A percentile compares a stretch with the other conserved stretches of the same genome.
phyloP scores from a whole-genome alignment of 768 basidiomycete species.

The Suillus tomentosus region DNA sequence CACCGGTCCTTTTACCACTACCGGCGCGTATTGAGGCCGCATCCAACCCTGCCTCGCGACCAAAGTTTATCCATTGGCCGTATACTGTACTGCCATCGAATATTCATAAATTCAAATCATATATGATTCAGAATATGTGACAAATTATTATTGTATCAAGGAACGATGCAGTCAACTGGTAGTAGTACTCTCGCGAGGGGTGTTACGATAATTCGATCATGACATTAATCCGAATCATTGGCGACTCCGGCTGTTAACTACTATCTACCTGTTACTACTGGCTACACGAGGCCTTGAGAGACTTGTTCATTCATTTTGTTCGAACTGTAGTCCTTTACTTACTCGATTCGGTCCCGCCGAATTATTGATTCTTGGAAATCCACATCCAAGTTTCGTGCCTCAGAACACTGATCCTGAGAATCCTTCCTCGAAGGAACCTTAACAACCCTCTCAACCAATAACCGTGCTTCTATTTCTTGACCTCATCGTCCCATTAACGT shows the following conservation, averaged over 20 bases:
- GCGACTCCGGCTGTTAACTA: not conserved
- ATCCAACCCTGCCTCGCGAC: not conserved
- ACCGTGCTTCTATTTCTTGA: not conserved
- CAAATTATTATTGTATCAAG: conserved; percentile 6
- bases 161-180: conserved; percentile 4
- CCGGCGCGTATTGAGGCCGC: not conserved
- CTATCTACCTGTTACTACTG: not conserved
- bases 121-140: not conserved
- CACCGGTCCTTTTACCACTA: not conserved
- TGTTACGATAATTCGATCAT: conserved; percentile 1
- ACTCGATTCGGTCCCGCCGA: not conserved
- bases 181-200: conserved; percentile 1
- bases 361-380: not conserved
- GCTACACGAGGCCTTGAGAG: not conserved
- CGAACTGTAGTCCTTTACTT: not conserved
- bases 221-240: not conserved
- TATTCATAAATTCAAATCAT: not conserved
- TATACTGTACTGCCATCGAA: not conserved
- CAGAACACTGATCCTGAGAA: not conserved
- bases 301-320: not conserved
- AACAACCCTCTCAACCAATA: not conserved
- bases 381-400: not conserved
- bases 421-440: conserved; percentile 1
- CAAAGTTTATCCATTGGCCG: not conserved
- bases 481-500: too few species aligned